Base-by-base conservation (phyloP, 306 rosid genomes). In the Cucumis hystrix region DNA sequence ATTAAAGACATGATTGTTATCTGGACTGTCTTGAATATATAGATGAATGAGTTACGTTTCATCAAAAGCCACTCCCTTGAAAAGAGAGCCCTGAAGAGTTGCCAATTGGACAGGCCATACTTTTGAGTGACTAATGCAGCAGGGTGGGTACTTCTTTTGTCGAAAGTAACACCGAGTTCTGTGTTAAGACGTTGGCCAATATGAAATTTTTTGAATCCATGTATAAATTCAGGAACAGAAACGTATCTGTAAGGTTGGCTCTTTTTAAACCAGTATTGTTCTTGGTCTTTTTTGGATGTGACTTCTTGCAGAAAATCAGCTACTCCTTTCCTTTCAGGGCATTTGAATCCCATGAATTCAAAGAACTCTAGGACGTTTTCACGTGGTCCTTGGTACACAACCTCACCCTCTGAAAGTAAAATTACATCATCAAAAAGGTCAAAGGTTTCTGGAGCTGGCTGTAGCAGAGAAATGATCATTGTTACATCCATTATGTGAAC, bases 241-340 rank as follows among this genome's bases (percentile, higher is more conserved):
- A 88, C 40, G 74, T 75, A 91, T n/a, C 49, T 80, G 78, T 91
- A 87, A 45, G 92, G 89, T 74, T 84, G 82, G 77, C 84, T 82
- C 79, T 59, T 89, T 78, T 1, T 64, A 59, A 78, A 84, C 92
- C 92, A 91, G 80, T 91, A 91, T 70, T 91, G 91, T 35, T 88
- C 91, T 85, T 89, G 97, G 79, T 91, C 97, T 72, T 91, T 91
- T 83, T 74, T 83, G 67, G 97, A 91, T 74, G 97, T 89, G 76
- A 91, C 91, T 77, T 91, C 97, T 61, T 86, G 95, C 74, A 91
- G 80, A 55, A 91, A 91, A 78, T 91, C 95, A 12, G 97, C 92
- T 58, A 87, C 80, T 33, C 91, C 97, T 88, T 91, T 89, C 72
- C 97, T 85, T 49, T 84, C 89, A 0, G 97, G 95, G 82, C 97